These are phyloP conservation scores for Russula sp. DNA, from an alignment of 768 basidiomycete species.

Conservation along the genomic window DNA sequence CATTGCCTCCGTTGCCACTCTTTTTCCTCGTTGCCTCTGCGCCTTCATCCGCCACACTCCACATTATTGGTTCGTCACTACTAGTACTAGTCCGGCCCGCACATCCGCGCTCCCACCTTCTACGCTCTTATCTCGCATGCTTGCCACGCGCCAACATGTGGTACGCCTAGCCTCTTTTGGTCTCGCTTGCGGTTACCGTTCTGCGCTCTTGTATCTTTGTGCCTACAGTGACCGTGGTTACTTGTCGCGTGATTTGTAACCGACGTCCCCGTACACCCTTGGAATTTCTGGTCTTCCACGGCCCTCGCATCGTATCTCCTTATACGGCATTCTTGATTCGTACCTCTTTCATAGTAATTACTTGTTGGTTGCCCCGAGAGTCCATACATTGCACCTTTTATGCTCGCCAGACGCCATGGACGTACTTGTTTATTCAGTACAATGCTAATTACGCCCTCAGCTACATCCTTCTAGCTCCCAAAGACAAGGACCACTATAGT, in stretches of 20 bases:
- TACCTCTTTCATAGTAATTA: neutral
- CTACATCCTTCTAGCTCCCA: slow-evolving; percentile 72
- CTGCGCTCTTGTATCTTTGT: no score
- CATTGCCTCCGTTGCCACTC: neutral
- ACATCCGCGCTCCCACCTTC: neutral
- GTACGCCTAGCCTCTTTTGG: neutral
- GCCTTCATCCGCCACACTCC: neutral
- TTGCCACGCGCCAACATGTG: neutral
- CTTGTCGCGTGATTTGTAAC: neutral
- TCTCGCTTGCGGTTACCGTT: neutral
- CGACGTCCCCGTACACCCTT: neutral
- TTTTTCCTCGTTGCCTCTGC: slow-evolving; percentile 9
- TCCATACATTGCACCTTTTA: neutral
- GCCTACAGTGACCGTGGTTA: neutral
- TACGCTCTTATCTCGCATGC: neutral
- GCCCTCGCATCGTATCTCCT: neutral
- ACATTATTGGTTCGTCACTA: neutral
- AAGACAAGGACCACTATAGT: slow-evolving; percentile 83
- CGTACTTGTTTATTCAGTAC: neutral
- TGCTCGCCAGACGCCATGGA: slow-evolving; percentile 9
- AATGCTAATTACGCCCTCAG: slow-evolving; percentile 33
- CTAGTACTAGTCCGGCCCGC: slow-evolving; percentile 3
- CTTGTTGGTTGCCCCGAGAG: neutral
- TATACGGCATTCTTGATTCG: neutral
- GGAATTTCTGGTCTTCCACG: neutral